Base-by-base conservation (phyloP, 495 filamentous ascomycete species). In the Xylaria grammica region DNA sequence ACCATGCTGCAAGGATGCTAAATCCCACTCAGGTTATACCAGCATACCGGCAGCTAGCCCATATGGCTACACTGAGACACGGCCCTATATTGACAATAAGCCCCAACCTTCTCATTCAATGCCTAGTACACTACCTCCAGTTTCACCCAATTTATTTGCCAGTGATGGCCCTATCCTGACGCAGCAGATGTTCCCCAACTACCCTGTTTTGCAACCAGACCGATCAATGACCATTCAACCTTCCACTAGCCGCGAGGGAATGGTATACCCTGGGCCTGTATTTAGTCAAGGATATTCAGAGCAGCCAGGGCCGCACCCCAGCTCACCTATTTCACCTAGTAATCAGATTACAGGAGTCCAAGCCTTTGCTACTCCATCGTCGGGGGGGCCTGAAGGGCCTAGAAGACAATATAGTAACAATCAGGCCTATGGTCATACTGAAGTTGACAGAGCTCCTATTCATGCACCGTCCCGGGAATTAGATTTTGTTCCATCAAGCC, bases 221-320 rank as follows among this genome's bases (percentile, higher is more conserved):
- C 71, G 70, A 34, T 70, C 69, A 30, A 71, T 72, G 66, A 66
- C 68, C n/a, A 54, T 75, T 24, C 79, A 80, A 62, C 75, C 79
- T 42, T 56, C 71, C 49, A 70, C 74, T 30, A 70, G 68, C 49
- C 68, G 73, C 52, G 79, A 82, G 63, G 77, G 72, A 32, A 82
- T 83, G 80, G 67, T 80, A 27, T 83, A 83, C 60, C 78, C 80
- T n/a, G 60, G 32, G 49, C 52, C 65, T 19, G 57, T 76, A n/a
- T 11, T 72, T 26, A 52, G 54, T 9, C 64, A 67, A 48, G 74
- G 69, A 38, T 79, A 71, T 61, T 67, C 69, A 52, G 62, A 45
- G 57, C 68, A 67, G 26, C 59, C 64, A 30, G 65, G 60, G 29
- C 64, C 66, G 26, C 72, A 63, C 6, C 53, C 65, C 36, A 67